Percentiles rank a stretch among this genome's conserved stretches.
These are phyloP conservation scores for Cryptococcus wingfieldii DNA, from an alignment of 1,284 basidiomycete species.

Conservation along the genomic window DNA sequence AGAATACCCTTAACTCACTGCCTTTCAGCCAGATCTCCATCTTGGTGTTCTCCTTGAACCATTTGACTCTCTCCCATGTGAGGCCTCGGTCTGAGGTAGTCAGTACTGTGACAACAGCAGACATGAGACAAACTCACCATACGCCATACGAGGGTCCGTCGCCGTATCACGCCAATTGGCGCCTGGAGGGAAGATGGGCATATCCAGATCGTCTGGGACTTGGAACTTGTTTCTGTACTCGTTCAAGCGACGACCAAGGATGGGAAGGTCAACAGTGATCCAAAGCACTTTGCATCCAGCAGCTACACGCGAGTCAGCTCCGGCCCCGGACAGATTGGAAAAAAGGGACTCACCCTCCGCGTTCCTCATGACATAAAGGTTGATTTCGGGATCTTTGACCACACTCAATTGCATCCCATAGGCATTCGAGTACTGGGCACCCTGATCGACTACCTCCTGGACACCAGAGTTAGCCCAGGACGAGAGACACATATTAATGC, in stretches of 20 bases:
- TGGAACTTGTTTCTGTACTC: slow-evolving; percentile 20
- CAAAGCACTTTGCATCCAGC: slow-evolving; percentile 24
- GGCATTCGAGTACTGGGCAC: slow-evolving; percentile 13
- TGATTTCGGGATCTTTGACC: slow-evolving; percentile 21
- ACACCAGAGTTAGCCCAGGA: slow-evolving; percentile 24
- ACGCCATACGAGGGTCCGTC: slow-evolving; percentile 12
- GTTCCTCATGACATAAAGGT: slow-evolving; percentile 18
- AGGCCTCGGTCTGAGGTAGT: neutral
- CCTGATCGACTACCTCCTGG: slow-evolving; percentile 25
- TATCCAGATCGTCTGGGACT: slow-evolving; percentile 6
- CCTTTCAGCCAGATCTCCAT: slow-evolving; percentile 4
- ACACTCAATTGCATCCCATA: slow-evolving; percentile 30
- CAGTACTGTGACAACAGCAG: neutral
- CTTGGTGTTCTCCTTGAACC: neutral
- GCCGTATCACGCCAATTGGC: slow-evolving; percentile 9
- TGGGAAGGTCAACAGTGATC: slow-evolving; percentile 28
- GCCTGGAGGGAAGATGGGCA: slow-evolving; percentile 17
- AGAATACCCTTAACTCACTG: neutral
- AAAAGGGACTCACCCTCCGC: slow-evolving; percentile 19
- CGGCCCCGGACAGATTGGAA: neutral
- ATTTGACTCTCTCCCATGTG: slow-evolving; percentile 10
- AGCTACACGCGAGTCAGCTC: slow-evolving; percentile 4
- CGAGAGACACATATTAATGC: slow-evolving; percentile 29
- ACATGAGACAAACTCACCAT: slow-evolving; percentile 2
- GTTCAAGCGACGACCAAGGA: slow-evolving; percentile 24